Base-by-base conservation (phyloP, 2,329 filamentous ascomycete species). In the Myriosclerotinia curreyana region DNA sequence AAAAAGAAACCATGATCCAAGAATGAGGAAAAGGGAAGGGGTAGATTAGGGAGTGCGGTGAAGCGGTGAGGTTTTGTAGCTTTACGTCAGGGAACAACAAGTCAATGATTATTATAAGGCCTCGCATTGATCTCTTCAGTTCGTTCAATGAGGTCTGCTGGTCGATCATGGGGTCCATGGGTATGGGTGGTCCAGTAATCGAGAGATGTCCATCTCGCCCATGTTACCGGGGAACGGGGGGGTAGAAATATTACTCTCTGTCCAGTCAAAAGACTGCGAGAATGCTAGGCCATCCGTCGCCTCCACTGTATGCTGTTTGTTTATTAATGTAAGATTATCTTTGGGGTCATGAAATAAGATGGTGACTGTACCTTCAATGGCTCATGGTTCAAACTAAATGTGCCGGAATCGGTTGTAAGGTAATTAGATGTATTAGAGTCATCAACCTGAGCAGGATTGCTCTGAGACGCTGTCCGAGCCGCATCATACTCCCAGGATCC, bases 161-260 rank as follows among this genome's bases (percentile, higher is more conserved):
- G 7, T 17, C 28, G 12, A 25, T 54, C 36, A 54, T 38, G 36
- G 17, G 1, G 52, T 40, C 52, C 52, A 54, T 28, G 36, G 34
- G 25, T 31, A 31, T 31, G 28, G 49, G 38, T 46, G 46, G 46
- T 62, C 65, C 31, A 66, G 49, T 53, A 87, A 76, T 15, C 84
- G 79, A 20, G 83, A 84, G 53, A 87, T 85, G 60, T 85, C 84
- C 84, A 87, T 87, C 71, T 86, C 84, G 20, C 82, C 80, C 11
- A 78, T 76, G 58, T 67, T 77, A 4, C 42, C 42, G 20, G 77
- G 78, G 54, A 78, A 73, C 62, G 79, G 76, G 3, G 80, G 77
- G 3, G 77, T 71, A 5, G 74, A 72, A 12, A 76, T 71, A 7
- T 31, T 31, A 31, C 72, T 69, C 51, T 83, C 81, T 46, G 72